phyloP scores from a whole-genome alignment of 495 filamentous ascomycete species.

The Penicillium subrubescens region DNA sequence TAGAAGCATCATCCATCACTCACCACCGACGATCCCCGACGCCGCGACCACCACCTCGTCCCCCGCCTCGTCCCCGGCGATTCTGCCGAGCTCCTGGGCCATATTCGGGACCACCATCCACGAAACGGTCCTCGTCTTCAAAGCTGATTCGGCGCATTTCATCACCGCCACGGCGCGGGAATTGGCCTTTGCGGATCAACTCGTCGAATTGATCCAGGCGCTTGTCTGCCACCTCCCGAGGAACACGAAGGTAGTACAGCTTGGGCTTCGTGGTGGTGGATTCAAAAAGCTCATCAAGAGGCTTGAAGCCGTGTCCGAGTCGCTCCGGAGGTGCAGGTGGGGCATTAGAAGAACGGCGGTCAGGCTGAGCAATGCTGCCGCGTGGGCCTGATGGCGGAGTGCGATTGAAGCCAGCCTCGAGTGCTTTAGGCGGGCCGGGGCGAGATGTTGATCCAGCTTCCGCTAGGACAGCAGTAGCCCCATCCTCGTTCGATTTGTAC shows the following conservation, averaged over 20 bases:
- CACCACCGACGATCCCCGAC: not conserved
- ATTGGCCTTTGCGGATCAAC: conserved; percentile 49
- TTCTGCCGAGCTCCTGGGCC: conserved; percentile 32
- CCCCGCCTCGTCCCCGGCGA: conserved; percentile 31
- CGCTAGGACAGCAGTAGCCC: conserved; percentile 56
- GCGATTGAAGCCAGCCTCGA: conserved; percentile 33
- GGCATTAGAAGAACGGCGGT: conserved; percentile 27
- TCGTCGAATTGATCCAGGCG: conserved; percentile 68
- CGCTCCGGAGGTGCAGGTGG: conserved; percentile 23
- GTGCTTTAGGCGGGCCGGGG: conserved; percentile 25
- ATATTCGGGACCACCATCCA: conserved; percentile 76
- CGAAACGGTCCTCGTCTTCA: conserved; percentile 67
- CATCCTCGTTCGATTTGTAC: conserved; percentile 63
- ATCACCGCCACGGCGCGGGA: conserved; percentile 53
- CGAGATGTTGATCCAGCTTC: conserved; percentile 43
- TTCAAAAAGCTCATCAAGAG: conserved; percentile 64
- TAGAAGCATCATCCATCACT: not conserved
- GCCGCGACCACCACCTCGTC: conserved; percentile 29
- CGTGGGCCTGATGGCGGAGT: conserved; percentile 41
- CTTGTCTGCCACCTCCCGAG: conserved; percentile 52
- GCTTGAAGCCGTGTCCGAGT: conserved; percentile 54
- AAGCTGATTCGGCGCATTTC: conserved; percentile 78
- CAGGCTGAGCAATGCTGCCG: conserved; percentile 27
- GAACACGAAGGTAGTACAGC: conserved; percentile 64
- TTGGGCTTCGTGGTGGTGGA: conserved; percentile 69